phyloP scores from a whole-genome alignment of 2,329 filamentous ascomycete species.

The Pyricularia grisea region DNA sequence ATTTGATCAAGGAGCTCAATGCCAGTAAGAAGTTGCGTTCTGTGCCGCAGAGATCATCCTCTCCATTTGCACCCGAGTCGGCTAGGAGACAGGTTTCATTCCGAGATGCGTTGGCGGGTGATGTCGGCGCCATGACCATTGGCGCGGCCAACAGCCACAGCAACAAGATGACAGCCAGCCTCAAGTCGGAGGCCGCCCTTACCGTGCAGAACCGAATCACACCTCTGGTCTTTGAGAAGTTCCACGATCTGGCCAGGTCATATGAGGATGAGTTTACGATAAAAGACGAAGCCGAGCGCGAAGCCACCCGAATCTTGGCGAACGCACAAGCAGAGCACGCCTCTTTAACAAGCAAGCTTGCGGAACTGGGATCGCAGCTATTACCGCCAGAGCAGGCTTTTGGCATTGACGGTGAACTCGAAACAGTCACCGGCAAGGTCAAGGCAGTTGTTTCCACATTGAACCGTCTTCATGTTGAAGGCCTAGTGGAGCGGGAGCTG shows the following conservation, averaged over 20 bases:
- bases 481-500: constrained; percentile 41
- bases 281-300: constrained; percentile 60
- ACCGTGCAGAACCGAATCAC: constrained; percentile 61
- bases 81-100: constrained; percentile 42
- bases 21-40: constrained; percentile 56
- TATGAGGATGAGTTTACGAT: constrained; percentile 71
- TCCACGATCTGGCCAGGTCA: constrained; percentile 57
- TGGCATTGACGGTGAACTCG: constrained; percentile 27
- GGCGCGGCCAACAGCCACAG: constrained; percentile 12
- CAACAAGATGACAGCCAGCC: constrained; percentile 27
- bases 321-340: constrained; percentile 62
- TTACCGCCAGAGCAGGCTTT: constrained; percentile 43
- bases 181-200: constrained; percentile 57
- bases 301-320: constrained; percentile 55
- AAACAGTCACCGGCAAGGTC: constrained; percentile 38
- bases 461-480: constrained; percentile 41
- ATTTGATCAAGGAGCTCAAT: constrained; percentile 70
- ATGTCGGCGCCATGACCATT: neutral
- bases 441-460: constrained; percentile 30
- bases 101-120: constrained; percentile 31
- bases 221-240: constrained; percentile 60
- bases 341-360: constrained; percentile 8
- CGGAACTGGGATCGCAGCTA: constrained; percentile 43
- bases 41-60: constrained; percentile 67
- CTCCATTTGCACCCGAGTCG: constrained; percentile 54